These are phyloP conservation scores for Pyrenophora tritici-repentis DNA, from an alignment of 2,329 filamentous ascomycete genomes.

Conservation along the genomic window DNA sequence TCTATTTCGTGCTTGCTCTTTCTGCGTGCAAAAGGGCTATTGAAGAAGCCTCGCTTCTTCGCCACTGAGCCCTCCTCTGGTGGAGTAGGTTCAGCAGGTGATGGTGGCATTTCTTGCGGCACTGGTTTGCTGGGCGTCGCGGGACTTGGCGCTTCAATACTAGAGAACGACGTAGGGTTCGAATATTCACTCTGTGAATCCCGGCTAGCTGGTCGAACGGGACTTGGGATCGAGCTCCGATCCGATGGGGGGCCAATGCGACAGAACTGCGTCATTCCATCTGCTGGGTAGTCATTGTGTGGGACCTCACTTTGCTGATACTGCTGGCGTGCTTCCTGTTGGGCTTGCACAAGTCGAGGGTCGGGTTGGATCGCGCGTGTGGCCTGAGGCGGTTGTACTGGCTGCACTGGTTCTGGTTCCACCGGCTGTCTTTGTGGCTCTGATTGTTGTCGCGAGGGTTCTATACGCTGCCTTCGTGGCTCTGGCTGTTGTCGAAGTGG, in stretches of 20 bases:
- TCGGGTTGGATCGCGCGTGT: slow-evolving; percentile 39
- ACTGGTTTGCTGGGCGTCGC: slow-evolving; percentile 71
- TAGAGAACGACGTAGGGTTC: slow-evolving; percentile 85
- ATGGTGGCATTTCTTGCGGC: slow-evolving; percentile 19
- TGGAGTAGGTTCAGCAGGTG: slow-evolving; percentile 29
- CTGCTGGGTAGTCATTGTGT: slow-evolving; percentile 90
- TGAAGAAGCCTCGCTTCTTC: slow-evolving; percentile 86
- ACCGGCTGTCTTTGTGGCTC: slow-evolving; percentile 12
- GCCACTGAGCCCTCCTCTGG: slow-evolving; percentile 57
- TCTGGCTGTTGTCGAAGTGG: slow-evolving; percentile 3
- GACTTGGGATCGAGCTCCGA: slow-evolving; percentile 69
- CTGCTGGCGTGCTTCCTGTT: slow-evolving; percentile 46
- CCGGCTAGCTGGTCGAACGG: slow-evolving; percentile 77
- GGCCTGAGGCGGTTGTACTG: slow-evolving; percentile 13
- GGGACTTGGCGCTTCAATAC: slow-evolving; percentile 77
- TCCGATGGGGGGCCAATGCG: slow-evolving; percentile 74
- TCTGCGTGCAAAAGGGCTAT: slow-evolving; percentile 82
- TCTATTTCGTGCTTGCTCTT: slow-evolving; percentile 86
- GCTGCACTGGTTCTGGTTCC: slow-evolving; percentile 8
- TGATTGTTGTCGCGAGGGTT: slow-evolving; percentile 4
- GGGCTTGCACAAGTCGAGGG: slow-evolving; percentile 43
- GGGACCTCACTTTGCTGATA: slow-evolving; percentile 67
- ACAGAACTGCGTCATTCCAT: slow-evolving; percentile 98
- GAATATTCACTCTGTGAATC: slow-evolving; percentile 92
- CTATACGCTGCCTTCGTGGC: slow-evolving; percentile 8